These are phyloP conservation scores for Plasmodium gallinaceum DNA, from an alignment of 169 alveolate species.

Conservation along the genomic window DNA sequence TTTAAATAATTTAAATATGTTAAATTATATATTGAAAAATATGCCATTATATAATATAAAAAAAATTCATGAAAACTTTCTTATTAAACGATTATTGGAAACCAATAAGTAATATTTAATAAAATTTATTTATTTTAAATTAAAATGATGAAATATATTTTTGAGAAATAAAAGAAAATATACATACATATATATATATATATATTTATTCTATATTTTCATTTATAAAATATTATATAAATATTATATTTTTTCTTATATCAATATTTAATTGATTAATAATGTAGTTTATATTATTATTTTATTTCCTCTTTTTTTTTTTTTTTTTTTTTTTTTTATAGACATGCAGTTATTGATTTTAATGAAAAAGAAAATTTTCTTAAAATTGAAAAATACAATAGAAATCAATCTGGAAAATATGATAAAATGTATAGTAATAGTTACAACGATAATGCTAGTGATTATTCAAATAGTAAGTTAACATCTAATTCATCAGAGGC, in stretches of 20 bases:
- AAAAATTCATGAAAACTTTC: conserved; percentile 63
- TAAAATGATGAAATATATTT: neutral
- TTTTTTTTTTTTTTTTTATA: conserved; percentile 6
- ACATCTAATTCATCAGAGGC: conserved; percentile 36
- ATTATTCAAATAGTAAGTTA: conserved; percentile 12
- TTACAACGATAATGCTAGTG: conserved; percentile 1
- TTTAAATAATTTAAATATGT: conserved; percentile 45
- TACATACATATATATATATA: neutral
- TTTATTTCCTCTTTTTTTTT: neutral
- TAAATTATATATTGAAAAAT: conserved; percentile 30
- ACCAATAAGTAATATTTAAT: conserved; percentile 37
- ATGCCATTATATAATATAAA: conserved; percentile 58
- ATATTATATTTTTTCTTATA: too few relatives aligned
- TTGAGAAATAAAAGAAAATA: neutral
- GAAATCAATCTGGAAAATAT: neutral
- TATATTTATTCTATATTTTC: neutral
- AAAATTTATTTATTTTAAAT: neutral
- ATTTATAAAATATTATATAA: neutral
- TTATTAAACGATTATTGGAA: conserved; percentile 59
- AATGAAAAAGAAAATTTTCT: conserved; percentile 34
- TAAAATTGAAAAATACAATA: neutral
- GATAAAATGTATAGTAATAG: neutral
- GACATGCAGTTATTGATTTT: conserved; percentile 66
- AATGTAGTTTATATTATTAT: neutral
- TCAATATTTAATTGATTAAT: too few relatives aligned